A percentile compares a stretch with the other conserved stretches of the same genome.
phyloP scores from a whole-genome alignment of 257 asterid genomes.

The Solanum peruvianum region DNA sequence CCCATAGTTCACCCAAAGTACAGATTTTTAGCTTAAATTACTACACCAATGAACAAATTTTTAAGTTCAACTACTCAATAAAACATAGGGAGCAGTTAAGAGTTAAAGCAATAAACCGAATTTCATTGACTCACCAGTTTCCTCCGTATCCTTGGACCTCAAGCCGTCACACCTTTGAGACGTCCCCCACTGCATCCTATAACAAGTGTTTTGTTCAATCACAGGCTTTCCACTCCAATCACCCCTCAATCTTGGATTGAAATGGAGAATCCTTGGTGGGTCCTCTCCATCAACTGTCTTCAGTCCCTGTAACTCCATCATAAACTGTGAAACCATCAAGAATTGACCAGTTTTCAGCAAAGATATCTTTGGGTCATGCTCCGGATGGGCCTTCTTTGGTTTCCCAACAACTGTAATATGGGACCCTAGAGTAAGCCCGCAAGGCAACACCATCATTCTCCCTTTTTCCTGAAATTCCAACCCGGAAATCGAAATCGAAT shows the following conservation, averaged over 20 bases:
- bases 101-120: not conserved
- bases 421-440: constrained; percentile 83
- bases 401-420: constrained; percentile 71
- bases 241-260: constrained; percentile 81
- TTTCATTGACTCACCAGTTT: constrained; percentile 50
- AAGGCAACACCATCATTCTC: constrained; percentile 56
- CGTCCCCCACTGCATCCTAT: constrained; percentile 95
- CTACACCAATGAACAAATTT: not conserved
- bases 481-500: constrained; percentile 44
- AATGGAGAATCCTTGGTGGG: constrained; percentile 84
- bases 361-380: constrained; percentile 64
- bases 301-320: constrained; percentile 91
- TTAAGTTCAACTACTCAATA: not conserved
- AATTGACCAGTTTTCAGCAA: constrained; percentile 59
- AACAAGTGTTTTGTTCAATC: constrained; percentile 88
- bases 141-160: constrained; percentile 74
- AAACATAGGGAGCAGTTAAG: not conserved
- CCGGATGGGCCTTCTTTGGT: constrained; percentile 63
- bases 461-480: constrained; percentile 38
- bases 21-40: not conserved
- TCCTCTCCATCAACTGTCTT: constrained; percentile 90
- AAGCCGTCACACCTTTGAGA: constrained; percentile 84
- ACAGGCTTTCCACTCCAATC: constrained; percentile 97
- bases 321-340: constrained; percentile 83
- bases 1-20: not conserved